Evolutionary conservation across 345 rosid genomes (phyloP).

Genomic region (Arabidopsis arenosa): DNA sequence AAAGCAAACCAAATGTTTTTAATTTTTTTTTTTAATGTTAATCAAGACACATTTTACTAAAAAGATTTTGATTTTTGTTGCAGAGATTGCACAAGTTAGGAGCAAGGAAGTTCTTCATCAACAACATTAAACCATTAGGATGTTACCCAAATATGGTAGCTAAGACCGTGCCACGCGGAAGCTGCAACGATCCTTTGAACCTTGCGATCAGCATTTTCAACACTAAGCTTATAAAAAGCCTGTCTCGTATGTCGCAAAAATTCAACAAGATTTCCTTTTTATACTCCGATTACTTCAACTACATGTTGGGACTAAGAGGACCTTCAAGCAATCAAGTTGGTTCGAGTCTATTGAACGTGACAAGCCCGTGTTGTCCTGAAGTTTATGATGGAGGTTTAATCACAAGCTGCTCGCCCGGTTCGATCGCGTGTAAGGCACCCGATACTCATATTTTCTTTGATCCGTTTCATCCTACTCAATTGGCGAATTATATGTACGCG

Average conservation of each 20-base stretch:
- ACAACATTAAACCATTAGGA: conserved; percentile 44
- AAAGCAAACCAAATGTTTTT: not conserved
- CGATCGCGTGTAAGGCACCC: conserved; percentile 27
- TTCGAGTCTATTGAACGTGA: conserved; percentile 24
- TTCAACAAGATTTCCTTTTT: conserved; percentile 19
- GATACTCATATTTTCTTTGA: conserved; percentile 33
- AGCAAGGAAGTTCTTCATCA: conserved; percentile 44
- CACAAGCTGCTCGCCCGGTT: not conserved
- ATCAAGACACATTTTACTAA: conserved; percentile 11
- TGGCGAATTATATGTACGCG: conserved; percentile 36
- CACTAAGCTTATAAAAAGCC: conserved; percentile 17
- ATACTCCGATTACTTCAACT: conserved; percentile 41
- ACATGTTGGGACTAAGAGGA: conserved; percentile 34
- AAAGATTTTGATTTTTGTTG: not conserved
- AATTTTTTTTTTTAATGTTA: not conserved
- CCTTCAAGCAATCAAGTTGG: conserved; percentile 33
- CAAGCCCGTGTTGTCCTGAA: conserved; percentile 39
- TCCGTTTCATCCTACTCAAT: conserved; percentile 44
- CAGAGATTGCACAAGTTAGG: conserved; percentile 41
- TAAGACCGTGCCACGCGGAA: conserved; percentile 25
- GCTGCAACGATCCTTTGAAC: conserved; percentile 22
- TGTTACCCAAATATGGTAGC: conserved; percentile 40
- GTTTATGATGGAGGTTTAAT: conserved; percentile 29
- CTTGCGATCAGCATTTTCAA: conserved; percentile 21
- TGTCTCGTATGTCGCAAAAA: not conserved